phyloP scores from a whole-genome alignment of 2,329 filamentous ascomycete genomes.

The Aspergillus sp. region DNA sequence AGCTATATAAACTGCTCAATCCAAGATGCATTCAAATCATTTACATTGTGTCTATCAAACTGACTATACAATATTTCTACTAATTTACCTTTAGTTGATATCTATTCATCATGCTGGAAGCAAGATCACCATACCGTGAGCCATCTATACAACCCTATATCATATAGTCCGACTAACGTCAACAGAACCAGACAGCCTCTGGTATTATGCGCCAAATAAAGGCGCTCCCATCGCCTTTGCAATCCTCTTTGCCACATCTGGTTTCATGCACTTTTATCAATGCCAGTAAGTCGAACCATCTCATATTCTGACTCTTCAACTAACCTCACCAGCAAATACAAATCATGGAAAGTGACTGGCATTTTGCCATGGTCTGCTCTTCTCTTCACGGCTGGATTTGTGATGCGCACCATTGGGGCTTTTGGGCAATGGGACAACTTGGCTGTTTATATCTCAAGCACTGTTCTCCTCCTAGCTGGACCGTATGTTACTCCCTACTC shows the following conservation, averaged over 20 bases:
- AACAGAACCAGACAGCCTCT: conserved; percentile 30
- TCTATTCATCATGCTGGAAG: too few species aligned
- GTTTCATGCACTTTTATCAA: conserved; percentile 33
- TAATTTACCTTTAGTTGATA: too few species aligned
- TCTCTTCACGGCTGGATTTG: conserved; percentile 36
- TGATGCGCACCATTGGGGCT: conserved; percentile 31
- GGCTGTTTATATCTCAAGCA: conserved; percentile 33
- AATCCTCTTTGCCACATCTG: conserved; percentile 35
- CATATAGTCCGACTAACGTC: too few species aligned
- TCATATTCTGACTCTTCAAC: conserved; percentile 3
- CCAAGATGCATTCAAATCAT: too few species aligned
- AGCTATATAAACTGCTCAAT: too few species aligned
- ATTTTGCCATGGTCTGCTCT: conserved; percentile 38
- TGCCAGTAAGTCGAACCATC: conserved; percentile 21
- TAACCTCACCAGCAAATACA: conserved; percentile 25
- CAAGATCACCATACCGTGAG: too few species aligned
- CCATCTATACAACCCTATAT: too few species aligned
- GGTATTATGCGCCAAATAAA: conserved; percentile 39
- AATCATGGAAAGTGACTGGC: conserved; percentile 38
- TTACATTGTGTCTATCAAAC: too few species aligned
- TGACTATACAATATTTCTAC: too few species aligned
- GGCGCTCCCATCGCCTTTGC: conserved; percentile 38
- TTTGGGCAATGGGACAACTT: conserved; percentile 33
- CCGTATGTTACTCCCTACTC: conserved; percentile 23
- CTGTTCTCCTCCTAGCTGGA: conserved; percentile 34